Evolutionary conservation across 176 grass and related monocot species (phyloP).

Genomic region (Cenchrus fungigraminus): DNA sequence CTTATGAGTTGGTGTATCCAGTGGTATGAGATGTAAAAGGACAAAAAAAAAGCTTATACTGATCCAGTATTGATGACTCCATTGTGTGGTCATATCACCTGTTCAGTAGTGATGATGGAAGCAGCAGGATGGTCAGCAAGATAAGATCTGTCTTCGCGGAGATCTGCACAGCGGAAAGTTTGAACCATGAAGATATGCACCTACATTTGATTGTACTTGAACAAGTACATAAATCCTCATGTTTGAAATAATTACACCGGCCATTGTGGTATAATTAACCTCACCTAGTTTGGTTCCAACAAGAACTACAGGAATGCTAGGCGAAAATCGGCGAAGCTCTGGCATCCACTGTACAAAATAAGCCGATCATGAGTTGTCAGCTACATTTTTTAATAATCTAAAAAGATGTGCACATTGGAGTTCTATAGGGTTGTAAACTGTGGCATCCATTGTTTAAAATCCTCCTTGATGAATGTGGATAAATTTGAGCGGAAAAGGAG

Average conservation of each 20-base stretch:
- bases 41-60: neutral
- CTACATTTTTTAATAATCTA: neutral
- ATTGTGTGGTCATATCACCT: constrained; percentile 37
- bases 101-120: constrained; percentile 65
- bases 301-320: constrained; percentile 72
- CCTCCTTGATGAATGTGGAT: neutral
- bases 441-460: neutral
- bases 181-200: neutral
- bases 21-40: neutral
- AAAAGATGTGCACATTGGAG: neutral
- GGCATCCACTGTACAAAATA: constrained; percentile 73
- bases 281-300: constrained; percentile 92
- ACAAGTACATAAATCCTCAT: neutral
- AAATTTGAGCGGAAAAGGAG: neutral
- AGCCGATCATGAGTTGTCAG: neutral
- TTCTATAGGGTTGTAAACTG: neutral
- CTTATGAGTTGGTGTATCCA: neutral
- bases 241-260: neutral
- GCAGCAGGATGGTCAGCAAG: constrained; percentile 64
- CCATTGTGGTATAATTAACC: neutral
- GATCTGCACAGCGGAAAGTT: constrained; percentile 49
- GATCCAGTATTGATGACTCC: neutral
- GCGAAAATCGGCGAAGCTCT: constrained; percentile 73
- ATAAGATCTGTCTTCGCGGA: constrained; percentile 73
- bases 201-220: neutral